phyloP scores from a whole-genome alignment of 2,329 filamentous ascomycete species.

The Boeremia exigua region DNA sequence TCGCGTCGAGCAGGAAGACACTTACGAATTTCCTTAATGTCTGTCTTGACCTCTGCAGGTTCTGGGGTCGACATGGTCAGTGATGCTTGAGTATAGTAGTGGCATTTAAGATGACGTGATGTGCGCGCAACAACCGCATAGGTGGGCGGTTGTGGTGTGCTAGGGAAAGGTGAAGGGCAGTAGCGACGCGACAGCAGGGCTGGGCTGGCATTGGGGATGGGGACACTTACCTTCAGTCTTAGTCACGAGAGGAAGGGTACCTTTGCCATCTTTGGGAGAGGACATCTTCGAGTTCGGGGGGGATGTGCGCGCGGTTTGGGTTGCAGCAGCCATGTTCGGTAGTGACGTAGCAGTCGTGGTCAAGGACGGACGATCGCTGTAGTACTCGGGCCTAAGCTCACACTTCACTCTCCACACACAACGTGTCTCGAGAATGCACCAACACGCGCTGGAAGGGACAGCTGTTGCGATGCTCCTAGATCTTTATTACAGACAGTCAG shows the following conservation, averaged over 20 bases:
- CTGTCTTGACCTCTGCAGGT: conserved; percentile 28
- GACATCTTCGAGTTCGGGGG: conserved; percentile 48
- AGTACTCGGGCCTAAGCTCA: conserved; percentile 32
- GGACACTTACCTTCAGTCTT: conserved; percentile 45
- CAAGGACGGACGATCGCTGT: conserved; percentile 38
- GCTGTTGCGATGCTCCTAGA: background rate
- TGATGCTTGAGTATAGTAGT: conserved; percentile 18
- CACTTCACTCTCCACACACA: conserved; percentile 34
- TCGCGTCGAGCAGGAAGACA: conserved; percentile 4
- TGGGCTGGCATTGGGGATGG: conserved; percentile 2
- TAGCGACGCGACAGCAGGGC: conserved; percentile 8
- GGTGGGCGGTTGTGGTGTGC: conserved; percentile 3
- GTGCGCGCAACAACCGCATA: conserved; percentile 18
- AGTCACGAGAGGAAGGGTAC: conserved; percentile 37
- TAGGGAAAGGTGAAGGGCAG: background rate
- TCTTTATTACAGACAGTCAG: conserved; percentile 8
- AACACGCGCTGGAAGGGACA: conserved; percentile 16
- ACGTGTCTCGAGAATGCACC: conserved; percentile 22
- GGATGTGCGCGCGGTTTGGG: conserved; percentile 43
- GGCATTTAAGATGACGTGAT: conserved; percentile 19
- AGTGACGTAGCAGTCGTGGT: conserved; percentile 45
- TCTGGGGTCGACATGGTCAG: conserved; percentile 33
- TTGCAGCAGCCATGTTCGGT: conserved; percentile 45
- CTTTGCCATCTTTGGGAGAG: conserved; percentile 48
- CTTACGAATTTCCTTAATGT: conserved; percentile 17